Conservation (phyloP, 1,139 yeast species). For the Geotrichum armillariae region DNA sequence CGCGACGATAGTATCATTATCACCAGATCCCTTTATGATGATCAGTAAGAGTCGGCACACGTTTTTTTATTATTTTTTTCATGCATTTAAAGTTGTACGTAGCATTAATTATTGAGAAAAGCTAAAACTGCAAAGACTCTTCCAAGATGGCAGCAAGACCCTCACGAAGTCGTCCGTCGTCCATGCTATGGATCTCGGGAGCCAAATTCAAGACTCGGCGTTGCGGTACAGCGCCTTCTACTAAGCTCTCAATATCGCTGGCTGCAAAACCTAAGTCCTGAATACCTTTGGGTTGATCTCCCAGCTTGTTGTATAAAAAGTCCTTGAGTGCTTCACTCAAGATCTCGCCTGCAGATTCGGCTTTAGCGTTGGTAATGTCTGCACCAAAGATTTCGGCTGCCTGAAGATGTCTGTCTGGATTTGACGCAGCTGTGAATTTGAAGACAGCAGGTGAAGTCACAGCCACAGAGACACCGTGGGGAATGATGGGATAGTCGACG, state of each 20-base stretch:
- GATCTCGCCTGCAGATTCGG: constrained; percentile 43
- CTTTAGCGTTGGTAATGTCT: constrained; percentile 40
- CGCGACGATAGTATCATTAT: too few species aligned
- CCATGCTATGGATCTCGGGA: constrained; percentile 35
- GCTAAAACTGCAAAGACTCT: constrained; percentile 27
- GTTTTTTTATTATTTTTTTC: too few species aligned
- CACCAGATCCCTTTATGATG: too few species aligned
- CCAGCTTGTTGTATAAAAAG: constrained; percentile 39
- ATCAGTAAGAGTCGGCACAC: too few species aligned
- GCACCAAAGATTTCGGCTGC: constrained; percentile 44
- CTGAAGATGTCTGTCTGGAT: constrained; percentile 43
- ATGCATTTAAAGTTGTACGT: too few species aligned
- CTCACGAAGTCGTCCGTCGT: constrained; percentile 35
- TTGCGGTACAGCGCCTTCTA: constrained; percentile 45
- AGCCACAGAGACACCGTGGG: constrained; percentile 46
- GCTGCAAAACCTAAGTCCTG: constrained; percentile 38
- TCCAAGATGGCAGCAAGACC: constrained; percentile 31
- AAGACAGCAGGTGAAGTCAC: constrained; percentile 31
- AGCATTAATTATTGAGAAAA: too few species aligned
- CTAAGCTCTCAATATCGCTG: constrained; percentile 39
- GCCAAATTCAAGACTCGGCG: constrained; percentile 42
- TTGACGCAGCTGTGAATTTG: constrained; percentile 43
- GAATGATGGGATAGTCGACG: constrained; percentile 43
- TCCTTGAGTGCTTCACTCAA: constrained; percentile 39
- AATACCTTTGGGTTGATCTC: constrained; percentile 35